Evolutionary conservation across 1,284 basidiomycete species (phyloP), one percentile per base, ranked within the genome.

Genomic region (Ceratobasidium sp.): DNA sequence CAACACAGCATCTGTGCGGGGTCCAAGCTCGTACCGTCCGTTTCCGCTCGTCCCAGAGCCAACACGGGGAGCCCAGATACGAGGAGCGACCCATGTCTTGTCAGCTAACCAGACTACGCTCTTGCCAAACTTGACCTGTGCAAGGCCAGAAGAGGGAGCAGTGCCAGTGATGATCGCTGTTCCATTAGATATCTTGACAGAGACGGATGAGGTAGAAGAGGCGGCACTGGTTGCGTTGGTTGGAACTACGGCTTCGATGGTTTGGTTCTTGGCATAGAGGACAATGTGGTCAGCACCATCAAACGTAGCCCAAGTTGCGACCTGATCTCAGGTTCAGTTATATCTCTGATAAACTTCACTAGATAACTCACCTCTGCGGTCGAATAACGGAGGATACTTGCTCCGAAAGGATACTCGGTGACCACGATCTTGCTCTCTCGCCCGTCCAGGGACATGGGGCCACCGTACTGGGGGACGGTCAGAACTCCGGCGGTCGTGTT

Each of bases 311-410:
- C n/a, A n/a, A 78, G 21, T 80, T 77, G 74, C 83, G 82, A 23
- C 82, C 70, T 30, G 77, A 76, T 65, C 83, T 81, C 0, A 79
- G 82, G 71, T 10, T 76, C 16, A 81, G 80, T 69, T 84, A 84
- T 6, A 81, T 76, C 1, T 83, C 75, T n/a, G 30, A 84, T 77
- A 12, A 80, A 80, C 73, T 84, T 82, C 3, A 43, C 32, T 39
- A 3, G 45, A 41, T n/a, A 39, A 67, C 71, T 2, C 18, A 72
- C 71, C 64, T 72, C 71, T 16, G 48, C 71, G 14, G 62, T 72
- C 3, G 61, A 43, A 34, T 67, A 72, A 23, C 45, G n/a, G 28
- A 72, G 18, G 28, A 39, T 14, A 28, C 71, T 72, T 41, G 28
- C 30, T 21, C 71, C 71, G 39, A 72, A 72, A 8, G 46, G 46